Evolutionary conservation across 768 basidiomycete genomes (phyloP).

Genomic region (Russula sp.): DNA sequence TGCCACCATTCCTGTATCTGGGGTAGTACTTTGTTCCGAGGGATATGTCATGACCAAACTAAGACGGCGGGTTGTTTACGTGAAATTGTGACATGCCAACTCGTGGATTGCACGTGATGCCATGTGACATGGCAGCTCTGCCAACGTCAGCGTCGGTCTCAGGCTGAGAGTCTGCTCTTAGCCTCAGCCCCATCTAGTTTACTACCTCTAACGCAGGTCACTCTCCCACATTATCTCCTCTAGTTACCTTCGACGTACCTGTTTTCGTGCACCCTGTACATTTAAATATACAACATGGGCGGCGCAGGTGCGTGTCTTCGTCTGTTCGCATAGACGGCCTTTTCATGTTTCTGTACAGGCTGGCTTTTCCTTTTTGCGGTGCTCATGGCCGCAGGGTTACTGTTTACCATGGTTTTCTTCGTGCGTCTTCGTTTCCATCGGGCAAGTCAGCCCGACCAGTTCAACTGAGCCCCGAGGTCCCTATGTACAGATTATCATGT

Average conservation of each 20-base stretch:
- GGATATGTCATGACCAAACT: too few species aligned
- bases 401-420: slow-evolving; percentile 99
- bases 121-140: background rate
- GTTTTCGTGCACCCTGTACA: background rate
- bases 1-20: too few species aligned
- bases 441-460: background rate
- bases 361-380: slow-evolving; percentile 98
- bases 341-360: slow-evolving; percentile 40
- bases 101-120: background rate
- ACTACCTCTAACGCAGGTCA: background rate
- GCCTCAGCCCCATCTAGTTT: background rate
- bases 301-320: slow-evolving; percentile 36
- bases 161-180: background rate
- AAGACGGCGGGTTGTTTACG: background rate
- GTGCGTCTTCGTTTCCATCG: slow-evolving; percentile 46
- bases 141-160: slow-evolving; percentile 5
- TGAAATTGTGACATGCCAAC: background rate
- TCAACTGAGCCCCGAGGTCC: background rate
- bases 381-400: slow-evolving; percentile 86
- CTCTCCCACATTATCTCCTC: background rate
- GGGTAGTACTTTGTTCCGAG: too few species aligned
- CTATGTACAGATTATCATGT: slow-evolving; percentile 89
- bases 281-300: slow-evolving; percentile 32
- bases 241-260: background rate
- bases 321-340: background rate